Conservation (phyloP, 192 early-diverging fungal genomes). For the Backusella parvicylindrica region DNA sequence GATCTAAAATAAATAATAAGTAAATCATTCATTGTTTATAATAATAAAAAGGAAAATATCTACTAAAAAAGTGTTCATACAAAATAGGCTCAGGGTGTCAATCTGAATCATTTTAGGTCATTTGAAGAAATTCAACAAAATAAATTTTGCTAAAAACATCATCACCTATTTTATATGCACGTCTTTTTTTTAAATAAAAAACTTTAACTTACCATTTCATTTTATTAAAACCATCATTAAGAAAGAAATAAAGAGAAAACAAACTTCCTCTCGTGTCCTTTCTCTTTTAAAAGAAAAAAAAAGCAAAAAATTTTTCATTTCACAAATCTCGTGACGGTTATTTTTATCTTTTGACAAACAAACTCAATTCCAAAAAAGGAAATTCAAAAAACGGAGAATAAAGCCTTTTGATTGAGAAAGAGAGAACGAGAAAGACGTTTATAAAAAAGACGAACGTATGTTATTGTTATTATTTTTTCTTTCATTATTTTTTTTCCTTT, state of each 20-base stretch:
- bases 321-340: neutral
- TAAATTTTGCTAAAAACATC: constrained; percentile 14
- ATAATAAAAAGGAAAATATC: neutral
- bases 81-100: constrained; percentile 14
- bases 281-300: neutral
- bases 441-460: neutral
- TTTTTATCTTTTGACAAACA: neutral
- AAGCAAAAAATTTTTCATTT: neutral
- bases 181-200: neutral
- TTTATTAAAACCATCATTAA: neutral
- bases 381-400: neutral
- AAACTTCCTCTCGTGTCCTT: neutral
- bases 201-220: neutral
- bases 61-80: neutral
- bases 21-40: neutral
- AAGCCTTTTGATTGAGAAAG: neutral
- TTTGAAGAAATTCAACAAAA: constrained; percentile 22
- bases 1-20: neutral
- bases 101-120: constrained; percentile 11
- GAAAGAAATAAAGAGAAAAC: neutral
- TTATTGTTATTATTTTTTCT: neutral
- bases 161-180: neutral
- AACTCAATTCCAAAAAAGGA: neutral
- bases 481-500: neutral
- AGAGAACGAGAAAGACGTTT: neutral